These are phyloP conservation scores for Diaporthe vexans DNA, from an alignment of 2,329 filamentous ascomycete genomes.

Conservation along the genomic window DNA sequence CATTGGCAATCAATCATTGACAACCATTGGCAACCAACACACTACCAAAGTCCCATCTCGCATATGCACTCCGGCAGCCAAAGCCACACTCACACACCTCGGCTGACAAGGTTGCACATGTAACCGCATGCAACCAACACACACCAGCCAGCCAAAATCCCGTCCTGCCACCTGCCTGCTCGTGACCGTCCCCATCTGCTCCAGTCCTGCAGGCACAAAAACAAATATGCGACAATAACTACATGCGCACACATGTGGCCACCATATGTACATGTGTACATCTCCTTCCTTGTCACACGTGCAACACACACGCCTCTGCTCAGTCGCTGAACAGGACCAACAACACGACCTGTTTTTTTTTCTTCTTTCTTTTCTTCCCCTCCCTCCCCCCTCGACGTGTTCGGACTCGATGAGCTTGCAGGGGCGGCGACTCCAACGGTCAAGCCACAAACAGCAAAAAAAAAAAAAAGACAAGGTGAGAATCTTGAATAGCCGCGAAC, in stretches of 20 bases:
- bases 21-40: too few relatives aligned
- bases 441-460: constrained; percentile 1
- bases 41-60: background rate
- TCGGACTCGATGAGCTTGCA: background rate
- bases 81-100: constrained; percentile 20
- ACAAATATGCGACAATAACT: background rate
- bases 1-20: background rate
- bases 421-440: background rate
- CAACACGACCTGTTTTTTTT: background rate
- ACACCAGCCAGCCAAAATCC: background rate
- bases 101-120: constrained; percentile 21
- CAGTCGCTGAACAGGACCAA: background rate
- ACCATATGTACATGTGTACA: background rate
- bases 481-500: constrained; percentile 20
- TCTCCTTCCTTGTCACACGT: background rate
- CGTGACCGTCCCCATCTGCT: background rate
- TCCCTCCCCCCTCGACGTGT: background rate
- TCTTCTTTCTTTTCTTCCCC: too few relatives aligned
- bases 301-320: constrained; percentile 6
- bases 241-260: background rate
- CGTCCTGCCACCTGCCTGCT: background rate
- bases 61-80: background rate
- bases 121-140: constrained; percentile 8
- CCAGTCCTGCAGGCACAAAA: constrained; percentile 3
- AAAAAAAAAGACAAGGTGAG: background rate